These are phyloP conservation scores for Rhynchospora breviuscula DNA, from an alignment of 176 grass and related monocot species.

Conservation along the genomic window DNA sequence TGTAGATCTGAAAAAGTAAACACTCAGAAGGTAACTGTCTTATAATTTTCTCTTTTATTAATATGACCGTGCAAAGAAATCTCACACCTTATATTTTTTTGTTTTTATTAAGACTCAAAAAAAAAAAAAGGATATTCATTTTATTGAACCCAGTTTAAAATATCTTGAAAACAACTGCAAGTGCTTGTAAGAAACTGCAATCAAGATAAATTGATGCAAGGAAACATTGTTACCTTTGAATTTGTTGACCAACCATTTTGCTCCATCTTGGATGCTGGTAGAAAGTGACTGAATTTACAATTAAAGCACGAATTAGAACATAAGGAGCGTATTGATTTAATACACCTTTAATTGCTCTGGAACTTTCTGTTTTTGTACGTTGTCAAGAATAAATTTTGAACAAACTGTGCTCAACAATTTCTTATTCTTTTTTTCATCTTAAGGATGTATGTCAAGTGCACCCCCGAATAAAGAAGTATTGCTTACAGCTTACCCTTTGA, in stretches of 20 bases:
- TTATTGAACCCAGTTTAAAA: not conserved
- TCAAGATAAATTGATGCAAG: not conserved
- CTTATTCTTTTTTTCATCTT: not conserved
- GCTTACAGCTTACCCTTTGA: no score
- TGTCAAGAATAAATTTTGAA: no score
- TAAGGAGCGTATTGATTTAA: not conserved
- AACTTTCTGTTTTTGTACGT: not conserved
- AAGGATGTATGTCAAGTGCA: not conserved
- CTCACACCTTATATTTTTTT: not conserved
- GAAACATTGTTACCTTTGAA: constrained; percentile 43
- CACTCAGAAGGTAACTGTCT: not conserved
- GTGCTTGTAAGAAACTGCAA: not conserved
- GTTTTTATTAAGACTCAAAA: not conserved
- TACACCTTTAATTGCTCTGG: not conserved
- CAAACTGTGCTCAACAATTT: no score
- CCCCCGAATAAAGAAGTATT: no score
- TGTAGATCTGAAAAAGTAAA: not conserved
- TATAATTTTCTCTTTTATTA: not conserved
- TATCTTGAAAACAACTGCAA: not conserved
- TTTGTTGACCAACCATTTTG: constrained; percentile 97
- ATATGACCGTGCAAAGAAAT: not conserved
- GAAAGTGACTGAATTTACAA: constrained; percentile 61
- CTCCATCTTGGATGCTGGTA: constrained; percentile 59
- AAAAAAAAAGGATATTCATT: not conserved
- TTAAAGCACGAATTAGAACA: not conserved